Evolutionary conservation across 352 stramenopile genomes (phyloP).

Genomic region (Pythium pectinolyticum): DNA sequence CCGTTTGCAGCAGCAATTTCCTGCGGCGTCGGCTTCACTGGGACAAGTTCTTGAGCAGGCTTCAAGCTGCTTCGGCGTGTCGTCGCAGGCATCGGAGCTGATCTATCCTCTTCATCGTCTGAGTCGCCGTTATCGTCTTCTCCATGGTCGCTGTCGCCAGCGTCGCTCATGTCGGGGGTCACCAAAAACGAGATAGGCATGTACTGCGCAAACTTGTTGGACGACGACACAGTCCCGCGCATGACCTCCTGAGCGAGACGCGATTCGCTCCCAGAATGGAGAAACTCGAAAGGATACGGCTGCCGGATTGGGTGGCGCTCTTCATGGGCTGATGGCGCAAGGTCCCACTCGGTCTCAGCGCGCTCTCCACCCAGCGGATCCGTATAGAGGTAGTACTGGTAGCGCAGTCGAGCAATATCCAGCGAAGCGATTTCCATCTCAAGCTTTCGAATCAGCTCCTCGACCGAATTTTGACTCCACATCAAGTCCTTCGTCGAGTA

Average conservation of each 20-base stretch:
- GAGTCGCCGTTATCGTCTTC: constrained; percentile 58
- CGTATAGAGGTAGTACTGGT: constrained; percentile 81
- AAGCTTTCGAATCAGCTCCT: constrained; percentile 75
- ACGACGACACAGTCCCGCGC: constrained; percentile 77
- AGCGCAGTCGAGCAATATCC: constrained; percentile 78
- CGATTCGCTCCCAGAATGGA: constrained; percentile 64
- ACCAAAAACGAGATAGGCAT: constrained; percentile 80
- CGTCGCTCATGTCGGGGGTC: constrained; percentile 68
- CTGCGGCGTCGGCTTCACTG: constrained; percentile 20
- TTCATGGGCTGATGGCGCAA: constrained; percentile 32
- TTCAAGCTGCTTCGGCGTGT: constrained; percentile 35
- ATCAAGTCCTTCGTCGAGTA: constrained; percentile 81
- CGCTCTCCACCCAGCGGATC: constrained; percentile 70
- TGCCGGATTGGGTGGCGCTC: constrained; percentile 37
- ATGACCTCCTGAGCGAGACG: constrained; percentile 67
- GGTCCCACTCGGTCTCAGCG: constrained; percentile 47
- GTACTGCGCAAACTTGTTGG: constrained; percentile 76
- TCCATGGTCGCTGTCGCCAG: constrained; percentile 62
- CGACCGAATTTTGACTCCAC: constrained; percentile 67
- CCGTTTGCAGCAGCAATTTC: constrained; percentile 26
- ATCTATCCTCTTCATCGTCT: constrained; percentile 69
- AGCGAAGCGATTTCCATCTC: constrained; percentile 70
- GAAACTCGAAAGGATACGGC: constrained; percentile 66
- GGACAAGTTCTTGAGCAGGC: constrained; percentile 20
- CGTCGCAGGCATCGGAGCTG: background rate